A percentile compares a stretch with the other conserved stretches of the same genome.
Evolutionary conservation across 2,329 filamentous ascomycete species (phyloP).

Genomic region (Curvularia sp.): DNA sequence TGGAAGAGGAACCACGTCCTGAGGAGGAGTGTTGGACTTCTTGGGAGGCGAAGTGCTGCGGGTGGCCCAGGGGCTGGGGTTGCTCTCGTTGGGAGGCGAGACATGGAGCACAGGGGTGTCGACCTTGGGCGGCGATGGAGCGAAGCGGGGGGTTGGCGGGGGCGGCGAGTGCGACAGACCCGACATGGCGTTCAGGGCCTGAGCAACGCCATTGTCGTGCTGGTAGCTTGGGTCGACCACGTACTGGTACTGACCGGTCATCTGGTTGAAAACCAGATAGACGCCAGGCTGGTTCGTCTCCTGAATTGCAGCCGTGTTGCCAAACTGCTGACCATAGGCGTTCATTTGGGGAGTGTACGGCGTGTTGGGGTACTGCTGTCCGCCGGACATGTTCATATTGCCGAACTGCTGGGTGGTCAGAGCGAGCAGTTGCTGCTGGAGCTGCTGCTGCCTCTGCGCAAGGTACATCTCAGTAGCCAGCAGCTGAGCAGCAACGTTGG

Average conservation of each 20-base stretch:
- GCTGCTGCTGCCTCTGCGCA: conserved; percentile 90
- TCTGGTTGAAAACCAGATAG: conserved; percentile 82
- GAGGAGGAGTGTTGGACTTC: conserved; percentile 71
- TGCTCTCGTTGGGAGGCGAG: conserved; percentile 73
- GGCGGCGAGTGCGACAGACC: conserved; percentile 58
- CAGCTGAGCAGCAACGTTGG: conserved; percentile 84
- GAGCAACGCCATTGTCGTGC: conserved; percentile 47
- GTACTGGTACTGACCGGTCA: conserved; percentile 83
- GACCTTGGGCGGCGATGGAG: conserved; percentile 48
- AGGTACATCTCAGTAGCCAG: conserved; percentile 91
- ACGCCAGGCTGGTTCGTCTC: conserved; percentile 76
- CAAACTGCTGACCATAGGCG: conserved; percentile 70
- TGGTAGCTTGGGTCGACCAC: conserved; percentile 73
- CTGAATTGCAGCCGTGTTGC: conserved; percentile 70
- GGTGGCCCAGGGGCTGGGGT: conserved; percentile 58
- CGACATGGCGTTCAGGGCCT: conserved; percentile 25
- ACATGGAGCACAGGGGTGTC: conserved; percentile 72
- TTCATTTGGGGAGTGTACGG: conserved; percentile 63
- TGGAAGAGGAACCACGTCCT: conserved; percentile 75
- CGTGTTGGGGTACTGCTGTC: conserved; percentile 60
- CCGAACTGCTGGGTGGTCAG: conserved; percentile 66
- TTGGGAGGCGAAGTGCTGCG: conserved; percentile 72
- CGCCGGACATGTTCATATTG: conserved; percentile 70
- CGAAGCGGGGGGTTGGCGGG: conserved; percentile 53
- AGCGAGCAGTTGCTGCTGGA: conserved; percentile 89